Conservation (phyloP, 192 early-diverging fungal genomes). For the Allomyces macrogynus region DNA sequence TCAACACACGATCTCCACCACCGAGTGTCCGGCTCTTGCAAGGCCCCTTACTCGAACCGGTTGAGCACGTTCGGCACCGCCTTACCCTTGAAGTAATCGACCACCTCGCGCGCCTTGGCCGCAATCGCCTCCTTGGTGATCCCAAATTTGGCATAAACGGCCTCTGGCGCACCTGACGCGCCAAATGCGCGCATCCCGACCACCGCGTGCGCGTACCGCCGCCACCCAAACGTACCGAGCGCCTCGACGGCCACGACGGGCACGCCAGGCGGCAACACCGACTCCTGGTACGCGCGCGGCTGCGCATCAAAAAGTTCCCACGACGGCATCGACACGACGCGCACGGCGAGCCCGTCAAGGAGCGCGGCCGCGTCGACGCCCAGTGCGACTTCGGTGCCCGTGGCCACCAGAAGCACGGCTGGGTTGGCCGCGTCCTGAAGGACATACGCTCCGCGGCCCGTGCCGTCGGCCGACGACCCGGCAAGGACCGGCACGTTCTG, state of each 20-base stretch:
- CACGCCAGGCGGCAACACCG: constrained; percentile 54
- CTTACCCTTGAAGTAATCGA: constrained; percentile 45
- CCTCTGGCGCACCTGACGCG: constrained; percentile 52
- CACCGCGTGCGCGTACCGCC: constrained; percentile 67
- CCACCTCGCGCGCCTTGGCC: constrained; percentile 51
- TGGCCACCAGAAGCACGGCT: constrained; percentile 56
- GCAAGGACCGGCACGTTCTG: constrained; percentile 85
- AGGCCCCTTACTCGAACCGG: not conserved
- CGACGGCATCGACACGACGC: constrained; percentile 87
- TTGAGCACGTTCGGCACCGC: constrained; percentile 4
- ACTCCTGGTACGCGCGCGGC: constrained; percentile 49
- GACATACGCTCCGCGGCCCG: constrained; percentile 67
- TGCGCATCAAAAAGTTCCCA: constrained; percentile 76
- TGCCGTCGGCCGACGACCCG: constrained; percentile 57
- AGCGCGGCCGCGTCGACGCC: constrained; percentile 66
- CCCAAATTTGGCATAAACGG: constrained; percentile 70
- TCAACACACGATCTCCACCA: too few relatives aligned
- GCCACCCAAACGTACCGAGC: constrained; percentile 66
- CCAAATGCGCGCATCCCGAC: constrained; percentile 85
- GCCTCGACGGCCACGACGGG: constrained; percentile 82
- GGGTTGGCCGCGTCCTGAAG: constrained; percentile 42
- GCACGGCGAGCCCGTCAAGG: constrained; percentile 37
- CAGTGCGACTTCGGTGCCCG: constrained; percentile 81
- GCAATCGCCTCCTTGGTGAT: constrained; percentile 53
- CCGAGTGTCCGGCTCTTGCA: too few relatives aligned